phyloP scores from a whole-genome alignment of 2,329 filamentous ascomycete genomes.

The Fusarium sp. region DNA sequence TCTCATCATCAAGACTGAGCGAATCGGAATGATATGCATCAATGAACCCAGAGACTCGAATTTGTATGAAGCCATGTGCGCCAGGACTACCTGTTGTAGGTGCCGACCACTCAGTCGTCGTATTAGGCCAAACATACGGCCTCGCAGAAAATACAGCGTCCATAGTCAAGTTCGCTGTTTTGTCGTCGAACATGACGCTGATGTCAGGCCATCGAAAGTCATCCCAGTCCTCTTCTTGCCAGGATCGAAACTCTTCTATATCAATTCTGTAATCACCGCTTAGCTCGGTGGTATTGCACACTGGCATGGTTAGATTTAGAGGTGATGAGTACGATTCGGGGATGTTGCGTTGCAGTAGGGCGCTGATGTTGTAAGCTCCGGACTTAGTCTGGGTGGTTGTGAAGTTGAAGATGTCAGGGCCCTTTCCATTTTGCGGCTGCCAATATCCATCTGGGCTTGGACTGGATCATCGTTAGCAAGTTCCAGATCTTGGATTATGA shows the following conservation, averaged over 20 bases:
- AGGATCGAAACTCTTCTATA: neutral
- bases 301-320: neutral
- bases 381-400: neutral
- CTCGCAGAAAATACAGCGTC: neutral
- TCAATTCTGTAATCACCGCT: neutral
- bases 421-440: accelerated
- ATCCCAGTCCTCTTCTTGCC: neutral
- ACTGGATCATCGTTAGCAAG: no score
- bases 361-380: neutral
- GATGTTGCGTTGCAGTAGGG: accelerated
- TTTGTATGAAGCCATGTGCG: neutral
- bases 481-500: no score
- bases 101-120: neutral
- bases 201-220: neutral
- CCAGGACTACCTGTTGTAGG: neutral
- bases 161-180: neutral
- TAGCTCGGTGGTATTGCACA: neutral
- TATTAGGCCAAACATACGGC: neutral
- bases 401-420: neutral
- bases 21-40: conserved; percentile 1
- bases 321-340: accelerated
- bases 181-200: neutral
- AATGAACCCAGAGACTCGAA: neutral
- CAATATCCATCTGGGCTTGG: neutral
- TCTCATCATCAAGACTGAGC: neutral